Conservation (phyloP, 768 basidiomycete genomes). For the Trametes cinnabarina region DNA sequence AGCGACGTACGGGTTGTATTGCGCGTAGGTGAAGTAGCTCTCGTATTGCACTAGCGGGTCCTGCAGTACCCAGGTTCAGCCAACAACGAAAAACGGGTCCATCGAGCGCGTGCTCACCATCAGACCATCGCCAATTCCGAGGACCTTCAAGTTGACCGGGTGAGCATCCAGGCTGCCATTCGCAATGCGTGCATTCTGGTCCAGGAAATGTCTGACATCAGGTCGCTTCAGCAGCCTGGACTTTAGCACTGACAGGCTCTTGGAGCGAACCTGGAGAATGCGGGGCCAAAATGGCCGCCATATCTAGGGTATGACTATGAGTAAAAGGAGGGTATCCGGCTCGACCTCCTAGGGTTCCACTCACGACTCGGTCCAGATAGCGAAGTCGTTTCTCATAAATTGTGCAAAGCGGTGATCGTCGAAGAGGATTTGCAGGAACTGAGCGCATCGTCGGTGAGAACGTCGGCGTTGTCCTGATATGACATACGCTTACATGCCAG, state of each 20-base stretch:
- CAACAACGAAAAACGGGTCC: background rate
- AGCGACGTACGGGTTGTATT: constrained; percentile 40
- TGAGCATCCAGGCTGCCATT: constrained; percentile 42
- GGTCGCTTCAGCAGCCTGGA: background rate
- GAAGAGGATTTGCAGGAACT: constrained; percentile 61
- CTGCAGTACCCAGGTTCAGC: constrained; percentile 22
- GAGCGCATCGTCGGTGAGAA: background rate
- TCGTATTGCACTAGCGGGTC: constrained; percentile 50
- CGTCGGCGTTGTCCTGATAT: too few species aligned
- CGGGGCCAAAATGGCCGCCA: constrained; percentile 40
- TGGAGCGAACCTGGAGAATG: constrained; percentile 30
- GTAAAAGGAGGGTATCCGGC: background rate
- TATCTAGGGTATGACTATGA: constrained; percentile 21
- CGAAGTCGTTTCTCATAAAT: constrained; percentile 44
- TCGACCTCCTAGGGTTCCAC: background rate
- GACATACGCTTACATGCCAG: constrained; percentile 36
- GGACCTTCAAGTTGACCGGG: constrained; percentile 52
- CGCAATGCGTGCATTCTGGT: constrained; percentile 56
- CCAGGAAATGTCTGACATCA: constrained; percentile 44
- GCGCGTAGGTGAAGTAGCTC: constrained; percentile 54
- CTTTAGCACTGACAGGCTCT: background rate
- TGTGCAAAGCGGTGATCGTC: constrained; percentile 50
- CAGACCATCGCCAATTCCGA: constrained; percentile 64
- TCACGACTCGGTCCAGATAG: constrained; percentile 62
- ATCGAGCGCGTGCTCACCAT: constrained; percentile 39